phyloP scores from a whole-genome alignment of 73 alveolate species.

The Blepharisma japonicum region DNA sequence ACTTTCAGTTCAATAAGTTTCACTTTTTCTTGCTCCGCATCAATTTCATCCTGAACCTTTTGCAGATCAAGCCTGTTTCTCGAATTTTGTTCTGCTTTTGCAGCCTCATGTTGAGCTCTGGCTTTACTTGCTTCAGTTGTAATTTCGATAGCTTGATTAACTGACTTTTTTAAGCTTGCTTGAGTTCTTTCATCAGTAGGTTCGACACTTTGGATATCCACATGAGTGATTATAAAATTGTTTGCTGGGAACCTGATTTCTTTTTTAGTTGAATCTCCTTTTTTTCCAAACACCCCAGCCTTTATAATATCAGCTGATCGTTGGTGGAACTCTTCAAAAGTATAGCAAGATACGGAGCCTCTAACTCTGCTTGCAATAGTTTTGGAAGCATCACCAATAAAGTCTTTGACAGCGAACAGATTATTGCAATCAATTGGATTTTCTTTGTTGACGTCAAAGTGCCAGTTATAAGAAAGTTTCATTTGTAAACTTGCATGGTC shows the following conservation, averaged over 20 bases:
- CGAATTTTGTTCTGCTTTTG: slow-evolving; percentile 44
- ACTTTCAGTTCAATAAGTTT: slow-evolving; percentile 49
- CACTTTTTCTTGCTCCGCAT: slow-evolving; percentile 48
- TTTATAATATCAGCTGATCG: slow-evolving; percentile 53
- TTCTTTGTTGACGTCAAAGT: slow-evolving; percentile 50
- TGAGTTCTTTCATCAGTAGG: slow-evolving; percentile 64
- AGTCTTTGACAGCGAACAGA: slow-evolving; percentile 66
- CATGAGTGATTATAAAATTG: slow-evolving; percentile 58
- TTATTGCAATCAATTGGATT: slow-evolving; percentile 48
- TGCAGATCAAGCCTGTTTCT: slow-evolving; percentile 43
- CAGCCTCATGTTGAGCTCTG: slow-evolving; percentile 50
- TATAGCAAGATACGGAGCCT: slow-evolving; percentile 63
- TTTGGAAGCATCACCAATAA: slow-evolving; percentile 81
- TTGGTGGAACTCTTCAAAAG: slow-evolving; percentile 70
- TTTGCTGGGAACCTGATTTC: slow-evolving; percentile 52
- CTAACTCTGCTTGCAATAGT: slow-evolving; percentile 78
- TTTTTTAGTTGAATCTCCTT: slow-evolving; percentile 40
- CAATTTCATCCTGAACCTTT: slow-evolving; percentile 39
- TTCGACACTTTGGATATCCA: slow-evolving; percentile 65
- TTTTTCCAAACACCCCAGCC: slow-evolving; percentile 63
- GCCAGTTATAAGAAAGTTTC: slow-evolving; percentile 69
- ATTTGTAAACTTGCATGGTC: slow-evolving; percentile 76
- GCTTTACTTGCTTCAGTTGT: slow-evolving; percentile 47
- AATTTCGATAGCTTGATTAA: slow-evolving; percentile 73
- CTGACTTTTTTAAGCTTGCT: slow-evolving; percentile 45